Evolutionary conservation across 768 basidiomycete species (phyloP), one percentile per base, ranked within the genome.

Genomic region (Sistotremastrum suecicum): DNA sequence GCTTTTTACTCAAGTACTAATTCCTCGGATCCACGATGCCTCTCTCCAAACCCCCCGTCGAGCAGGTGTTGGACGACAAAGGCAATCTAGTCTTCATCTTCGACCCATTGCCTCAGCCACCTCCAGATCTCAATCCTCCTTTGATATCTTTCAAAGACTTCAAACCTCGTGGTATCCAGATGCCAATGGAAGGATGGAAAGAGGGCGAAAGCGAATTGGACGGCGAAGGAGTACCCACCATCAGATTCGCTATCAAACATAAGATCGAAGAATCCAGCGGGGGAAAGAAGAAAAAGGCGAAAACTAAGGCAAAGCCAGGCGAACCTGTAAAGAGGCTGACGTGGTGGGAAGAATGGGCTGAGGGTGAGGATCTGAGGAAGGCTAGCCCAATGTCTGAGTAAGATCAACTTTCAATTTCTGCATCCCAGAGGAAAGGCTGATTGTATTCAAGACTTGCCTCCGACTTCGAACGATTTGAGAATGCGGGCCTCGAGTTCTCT

Each of bases 301-400:
- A 59, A 34, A 51, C 53, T 3, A 45, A 55, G 46, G 52, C 40
- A 6, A 38, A 39, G 4, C 53, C 53, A 12, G 54, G 34, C 8
- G 46, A 50, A 11, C 54, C 56, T 2, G 48, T 49, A 40, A 60
- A 58, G 33, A 60, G 57, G 43, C 44, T 54, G 11, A 63, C 65
- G 37, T 87, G 83, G 83, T 82, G 71, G 64, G 75, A 83, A 48
- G 63, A 74, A n/a, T 87, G 84, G 84, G 72, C 71, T 42, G 74
- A 79, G 37, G 65, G 63, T 3, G 82, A 85, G 56, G 59, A 66
- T 41, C 59, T 68, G 33, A 64, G 75, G 48, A 58, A 64, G 36
- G 61, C 56, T 3, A 61, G 55, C 31, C 61, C 60, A 37, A 63
- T 60, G 34, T 72, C 71, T 47, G 66, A 82, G 81, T 83, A 50